These are phyloP conservation scores for Ustilago nuda DNA, from an alignment of 1,284 basidiomycete genomes.

Conservation along the genomic window DNA sequence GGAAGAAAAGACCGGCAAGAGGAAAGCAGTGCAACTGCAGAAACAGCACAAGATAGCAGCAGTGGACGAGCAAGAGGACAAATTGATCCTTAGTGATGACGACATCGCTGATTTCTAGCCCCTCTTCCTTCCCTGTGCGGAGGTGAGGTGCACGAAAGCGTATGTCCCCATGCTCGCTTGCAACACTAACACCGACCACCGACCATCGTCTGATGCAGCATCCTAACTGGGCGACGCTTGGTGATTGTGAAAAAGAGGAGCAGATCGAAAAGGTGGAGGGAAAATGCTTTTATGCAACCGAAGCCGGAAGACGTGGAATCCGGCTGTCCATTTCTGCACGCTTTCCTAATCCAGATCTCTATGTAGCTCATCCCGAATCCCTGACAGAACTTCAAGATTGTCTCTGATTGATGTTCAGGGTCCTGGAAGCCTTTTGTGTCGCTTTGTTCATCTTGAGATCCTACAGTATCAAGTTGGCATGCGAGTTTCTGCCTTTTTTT, in stretches of 20 bases:
- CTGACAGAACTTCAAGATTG: neutral
- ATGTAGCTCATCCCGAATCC: slow-evolving; percentile 1
- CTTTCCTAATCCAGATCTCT: slow-evolving; percentile 46
- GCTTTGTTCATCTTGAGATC: neutral
- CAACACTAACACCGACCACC: neutral
- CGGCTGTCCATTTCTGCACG: slow-evolving; percentile 46
- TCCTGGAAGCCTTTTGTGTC: neutral
- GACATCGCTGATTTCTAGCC: slow-evolving; percentile 43
- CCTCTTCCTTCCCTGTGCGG: neutral
- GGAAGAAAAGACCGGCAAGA: neutral
- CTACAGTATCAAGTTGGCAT: neutral
- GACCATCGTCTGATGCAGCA: slow-evolving; percentile 39
- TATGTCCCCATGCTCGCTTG: neutral
- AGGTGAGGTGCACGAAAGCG: no score
- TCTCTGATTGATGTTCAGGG: slow-evolving; percentile 1
- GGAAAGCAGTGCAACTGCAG: slow-evolving; percentile 3
- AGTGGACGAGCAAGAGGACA: slow-evolving; percentile 20
- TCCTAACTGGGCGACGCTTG: neutral
- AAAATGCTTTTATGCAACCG: neutral
- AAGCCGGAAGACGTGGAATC: slow-evolving; percentile 34
- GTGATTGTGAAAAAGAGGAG: neutral
- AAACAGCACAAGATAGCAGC: slow-evolving; percentile 1
- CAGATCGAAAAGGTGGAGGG: slow-evolving; percentile 2
- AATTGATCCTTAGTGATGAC: slow-evolving; percentile 38
- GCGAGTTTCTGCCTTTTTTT: neutral